phyloP scores from a whole-genome alignment of 1,284 basidiomycete genomes.

The Erythrobasidium hasegawianum region DNA sequence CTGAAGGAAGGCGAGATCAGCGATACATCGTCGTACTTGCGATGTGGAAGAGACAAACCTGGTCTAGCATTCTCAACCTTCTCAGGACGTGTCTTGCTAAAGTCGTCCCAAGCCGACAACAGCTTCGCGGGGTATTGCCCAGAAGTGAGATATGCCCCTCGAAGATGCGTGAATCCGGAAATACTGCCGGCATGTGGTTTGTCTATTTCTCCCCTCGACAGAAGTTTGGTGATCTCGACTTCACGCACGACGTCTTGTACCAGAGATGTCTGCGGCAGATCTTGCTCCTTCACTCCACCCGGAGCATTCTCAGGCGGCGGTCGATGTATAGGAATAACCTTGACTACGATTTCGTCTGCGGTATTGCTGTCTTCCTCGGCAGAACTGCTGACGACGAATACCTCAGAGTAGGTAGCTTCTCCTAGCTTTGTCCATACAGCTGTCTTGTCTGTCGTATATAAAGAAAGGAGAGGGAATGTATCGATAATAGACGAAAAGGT shows the following conservation, averaged over 20 bases:
- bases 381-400: slow-evolving; percentile 63
- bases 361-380: slow-evolving; percentile 6
- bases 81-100: slow-evolving; percentile 53
- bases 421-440: slow-evolving; percentile 67
- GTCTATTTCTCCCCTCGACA: slow-evolving; percentile 74
- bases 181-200: slow-evolving; percentile 52
- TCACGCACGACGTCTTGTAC: slow-evolving; percentile 77
- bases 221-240: slow-evolving; percentile 74
- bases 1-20: slow-evolving; percentile 52
- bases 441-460: background rate
- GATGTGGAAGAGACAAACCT: slow-evolving; percentile 62
- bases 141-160: slow-evolving; percentile 69
- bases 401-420: slow-evolving; percentile 94
- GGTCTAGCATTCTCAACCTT: slow-evolving; percentile 81
- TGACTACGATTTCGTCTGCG: slow-evolving; percentile 66
- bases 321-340: slow-evolving; percentile 64
- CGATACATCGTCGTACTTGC: background rate
- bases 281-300: background rate
- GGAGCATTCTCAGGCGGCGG: background rate
- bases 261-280: slow-evolving; percentile 39
- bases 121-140: slow-evolving; percentile 76
- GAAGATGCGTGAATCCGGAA: background rate
- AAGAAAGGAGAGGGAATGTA: slow-evolving; percentile 1
- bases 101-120: slow-evolving; percentile 81
- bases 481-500: slow-evolving; percentile 39